Evolutionary conservation across 1,284 basidiomycete genomes (phyloP).

Genomic region (Paramarasmius palmivorus): DNA sequence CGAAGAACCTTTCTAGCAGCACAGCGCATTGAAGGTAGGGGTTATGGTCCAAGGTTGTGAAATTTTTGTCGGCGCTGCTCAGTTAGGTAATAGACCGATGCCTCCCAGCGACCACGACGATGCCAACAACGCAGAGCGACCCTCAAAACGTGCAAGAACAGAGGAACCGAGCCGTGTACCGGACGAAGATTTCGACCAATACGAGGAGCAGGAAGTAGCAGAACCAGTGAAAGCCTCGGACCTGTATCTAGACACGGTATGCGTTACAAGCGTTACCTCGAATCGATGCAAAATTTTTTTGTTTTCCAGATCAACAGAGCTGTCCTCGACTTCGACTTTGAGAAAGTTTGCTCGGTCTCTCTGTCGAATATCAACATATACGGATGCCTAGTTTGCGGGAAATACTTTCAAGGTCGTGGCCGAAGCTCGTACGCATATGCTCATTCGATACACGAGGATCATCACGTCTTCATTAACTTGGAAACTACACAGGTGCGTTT

Average conservation of each 20-base stretch:
- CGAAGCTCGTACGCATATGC: conserved; percentile 93
- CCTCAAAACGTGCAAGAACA: background rate
- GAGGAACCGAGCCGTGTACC: background rate
- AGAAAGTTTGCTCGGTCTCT: conserved; percentile 97
- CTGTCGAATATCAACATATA: conserved; percentile 97
- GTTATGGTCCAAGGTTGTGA: background rate
- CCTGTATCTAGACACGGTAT: conserved; percentile 93
- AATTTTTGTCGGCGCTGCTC: background rate
- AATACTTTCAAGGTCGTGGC: conserved; percentile 98
- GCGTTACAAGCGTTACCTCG: conserved; percentile 31
- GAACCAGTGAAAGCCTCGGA: conserved; percentile 56
- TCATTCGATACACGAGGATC: conserved; percentile 96
- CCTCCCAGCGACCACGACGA: conserved; percentile 8
- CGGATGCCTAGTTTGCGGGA: conserved; percentile 96
- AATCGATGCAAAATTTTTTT: conserved; percentile 8
- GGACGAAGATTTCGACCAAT: background rate
- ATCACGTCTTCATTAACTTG: conserved; percentile 97
- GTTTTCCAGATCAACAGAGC: conserved; percentile 77
- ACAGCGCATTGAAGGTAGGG: conserved; percentile 8
- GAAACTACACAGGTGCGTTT: conserved; percentile 81
- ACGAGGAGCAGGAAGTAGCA: conserved; percentile 9
- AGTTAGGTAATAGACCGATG: background rate
- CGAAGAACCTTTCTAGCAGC: background rate
- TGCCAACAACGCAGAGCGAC: conserved; percentile 14
- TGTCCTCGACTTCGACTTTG: conserved; percentile 97